These are phyloP conservation scores for Cunninghamia lanceolata DNA, from an alignment of 75 land plant species.

Conservation along the genomic window DNA sequence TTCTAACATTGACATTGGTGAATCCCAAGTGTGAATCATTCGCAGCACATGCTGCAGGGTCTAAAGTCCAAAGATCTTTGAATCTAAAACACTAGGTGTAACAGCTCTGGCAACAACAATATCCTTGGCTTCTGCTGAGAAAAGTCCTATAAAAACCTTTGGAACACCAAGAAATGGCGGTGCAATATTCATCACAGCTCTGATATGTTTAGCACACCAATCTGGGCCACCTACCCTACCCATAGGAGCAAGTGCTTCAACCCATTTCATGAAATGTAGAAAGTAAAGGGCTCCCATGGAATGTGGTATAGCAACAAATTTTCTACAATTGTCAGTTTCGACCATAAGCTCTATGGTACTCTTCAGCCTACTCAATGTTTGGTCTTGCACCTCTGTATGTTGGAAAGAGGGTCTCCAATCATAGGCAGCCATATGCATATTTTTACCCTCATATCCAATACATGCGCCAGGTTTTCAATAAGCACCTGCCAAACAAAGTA, in stretches of 20 bases:
- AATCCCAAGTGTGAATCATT: constrained; percentile 75
- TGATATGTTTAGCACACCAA: constrained; percentile 91
- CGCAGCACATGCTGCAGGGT: constrained; percentile 66
- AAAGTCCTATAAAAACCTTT: constrained; percentile 82
- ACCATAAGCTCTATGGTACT: constrained; percentile 86
- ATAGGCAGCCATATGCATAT: constrained; percentile 95
- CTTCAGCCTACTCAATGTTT: constrained; percentile 78
- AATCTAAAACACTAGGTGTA: constrained; percentile 63
- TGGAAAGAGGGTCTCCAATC: constrained; percentile 97
- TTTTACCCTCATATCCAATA: constrained; percentile 93
- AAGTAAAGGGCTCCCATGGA: constrained; percentile 96
- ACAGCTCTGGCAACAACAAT: constrained; percentile 92
- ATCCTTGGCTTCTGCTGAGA: constrained; percentile 93
- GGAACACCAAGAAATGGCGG: constrained; percentile 96
- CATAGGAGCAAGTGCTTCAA: constrained; percentile 93
- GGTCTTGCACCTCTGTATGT: constrained; percentile 92
- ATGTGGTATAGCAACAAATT: constrained; percentile 90
- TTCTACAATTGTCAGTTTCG: constrained; percentile 72
- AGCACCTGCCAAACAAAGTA: constrained; percentile 96
- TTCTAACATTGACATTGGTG: constrained; percentile 27
- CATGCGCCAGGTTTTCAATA: constrained; percentile 88
- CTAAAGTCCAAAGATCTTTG: constrained; percentile 62
- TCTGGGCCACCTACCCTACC: constrained; percentile 93
- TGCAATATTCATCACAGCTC: constrained; percentile 87
- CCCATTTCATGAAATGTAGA: constrained; percentile 96